Evolutionary conservation across 1,139 yeast genomes (phyloP), one percentile per base, ranked within the genome.

Genomic region (Saccharomycopsis phalli): DNA sequence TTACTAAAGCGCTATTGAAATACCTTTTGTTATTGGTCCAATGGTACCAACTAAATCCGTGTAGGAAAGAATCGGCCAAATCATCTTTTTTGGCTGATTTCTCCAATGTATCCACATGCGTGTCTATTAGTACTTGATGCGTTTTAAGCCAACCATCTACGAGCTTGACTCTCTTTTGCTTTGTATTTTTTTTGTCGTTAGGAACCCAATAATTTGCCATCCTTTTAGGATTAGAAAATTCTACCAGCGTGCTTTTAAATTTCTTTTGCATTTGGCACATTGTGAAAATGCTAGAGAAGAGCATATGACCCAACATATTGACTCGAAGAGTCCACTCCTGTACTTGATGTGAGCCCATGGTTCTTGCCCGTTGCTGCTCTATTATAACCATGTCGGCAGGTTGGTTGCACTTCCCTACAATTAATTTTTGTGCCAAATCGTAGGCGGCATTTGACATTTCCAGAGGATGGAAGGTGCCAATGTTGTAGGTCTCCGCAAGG

Each of bases 1-100:
- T n/a, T n/a, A n/a, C n/a, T n/a, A n/a, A n/a, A n/a, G n/a, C n/a
- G n/a, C n/a, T n/a, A n/a, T n/a, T n/a, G n/a, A n/a, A n/a, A n/a
- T n/a, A n/a, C n/a, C n/a, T 38, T 32, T 53, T 55, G 39, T 65
- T 66, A 2, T 50, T 49, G 40, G 66, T 62, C 76, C 80, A 75
- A 13, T 62, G 57, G 11, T 62, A 43, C 71, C 75, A 74, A 0
- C 75, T 64, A 0, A 75, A 41, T 0, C 73, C 80, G 54, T 78
- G 83, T 3, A 77, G 54, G 14, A 78, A 56, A 0, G 79, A 65
- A 52, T 78, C 86, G 6, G 73, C 69, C 17, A 76, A 54, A 51
- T 78, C 86, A 52, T 78, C 86, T 27, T 71, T 69, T 50, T 76
- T 76, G 23, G 58, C 59, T 2, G 56, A 51, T 1, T 30, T 11